Percentiles rank a stretch among this genome's conserved stretches.
These are phyloP conservation scores for Pinus tabuliformis DNA, from an alignment of 75 land plant genomes.

Conservation along the genomic window DNA sequence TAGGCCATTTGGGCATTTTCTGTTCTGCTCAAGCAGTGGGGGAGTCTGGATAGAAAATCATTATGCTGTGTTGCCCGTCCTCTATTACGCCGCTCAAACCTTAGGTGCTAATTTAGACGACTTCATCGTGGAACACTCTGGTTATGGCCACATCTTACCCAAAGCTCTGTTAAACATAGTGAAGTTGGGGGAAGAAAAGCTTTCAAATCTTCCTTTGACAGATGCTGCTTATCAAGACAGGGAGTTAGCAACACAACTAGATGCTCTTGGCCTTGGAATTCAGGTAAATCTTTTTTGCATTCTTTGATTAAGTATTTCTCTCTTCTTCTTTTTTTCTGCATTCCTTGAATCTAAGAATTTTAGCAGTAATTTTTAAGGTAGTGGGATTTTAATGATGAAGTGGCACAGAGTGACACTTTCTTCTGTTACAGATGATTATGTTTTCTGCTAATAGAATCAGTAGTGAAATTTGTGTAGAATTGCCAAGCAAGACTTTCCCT, in stretches of 20 bases:
- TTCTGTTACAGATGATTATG: no score
- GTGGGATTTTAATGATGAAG: no score
- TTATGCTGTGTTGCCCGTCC: conserved; percentile 48
- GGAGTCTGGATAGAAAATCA: conserved; percentile 29
- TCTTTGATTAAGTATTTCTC: not conserved
- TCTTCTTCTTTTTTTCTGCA: no score
- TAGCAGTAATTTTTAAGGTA: no score
- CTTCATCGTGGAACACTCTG: not conserved
- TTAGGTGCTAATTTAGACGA: no score
- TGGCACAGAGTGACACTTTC: no score
- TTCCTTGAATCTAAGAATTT: no score
- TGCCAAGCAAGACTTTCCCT: conserved; percentile 37
- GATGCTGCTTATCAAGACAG: not conserved
- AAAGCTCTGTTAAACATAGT: not conserved
- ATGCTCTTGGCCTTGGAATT: not conserved
- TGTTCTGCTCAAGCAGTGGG: conserved; percentile 30
- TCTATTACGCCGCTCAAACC: conserved; percentile 38
- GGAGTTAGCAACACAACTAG: not conserved
- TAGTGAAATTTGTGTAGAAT: no score
- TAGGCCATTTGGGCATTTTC: conserved; percentile 54
- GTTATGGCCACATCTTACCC: not conserved
- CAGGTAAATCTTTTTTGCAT: not conserved
- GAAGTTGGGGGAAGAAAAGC: not conserved
- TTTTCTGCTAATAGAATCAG: no score
- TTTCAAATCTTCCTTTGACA: not conserved